phyloP scores from a whole-genome alignment of 768 basidiomycete genomes.

The Leccinellum albellum region DNA sequence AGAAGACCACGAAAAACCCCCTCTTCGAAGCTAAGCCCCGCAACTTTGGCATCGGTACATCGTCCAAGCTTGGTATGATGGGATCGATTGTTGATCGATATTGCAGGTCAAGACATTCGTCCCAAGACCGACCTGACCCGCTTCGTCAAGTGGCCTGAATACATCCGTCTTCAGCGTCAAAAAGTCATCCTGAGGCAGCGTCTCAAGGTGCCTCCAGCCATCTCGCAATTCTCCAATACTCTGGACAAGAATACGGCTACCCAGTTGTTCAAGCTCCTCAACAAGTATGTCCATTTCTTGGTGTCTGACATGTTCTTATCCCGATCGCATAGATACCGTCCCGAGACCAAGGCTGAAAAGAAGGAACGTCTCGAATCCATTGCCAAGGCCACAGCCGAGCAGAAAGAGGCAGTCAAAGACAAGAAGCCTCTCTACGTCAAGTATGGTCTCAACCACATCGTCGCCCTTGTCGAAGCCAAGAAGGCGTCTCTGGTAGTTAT shows the following conservation, averaged over 20 bases:
- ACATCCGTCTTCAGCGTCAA: constrained; percentile 95
- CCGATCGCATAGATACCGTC: constrained; percentile 52
- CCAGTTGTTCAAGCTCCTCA: constrained; percentile 94
- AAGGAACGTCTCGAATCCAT: constrained; percentile 82
- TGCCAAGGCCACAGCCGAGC: constrained; percentile 75
- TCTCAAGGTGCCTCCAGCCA: constrained; percentile 96
- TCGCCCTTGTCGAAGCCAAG: constrained; percentile 95
- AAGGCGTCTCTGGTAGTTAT: constrained; percentile 95
- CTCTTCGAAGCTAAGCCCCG: constrained; percentile 87
- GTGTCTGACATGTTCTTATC: neutral
- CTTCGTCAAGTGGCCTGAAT: constrained; percentile 99
- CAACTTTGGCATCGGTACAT: constrained; percentile 92
- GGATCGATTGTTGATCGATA: neutral
- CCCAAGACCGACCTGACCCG: constrained; percentile 88
- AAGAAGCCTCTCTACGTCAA: constrained; percentile 97
- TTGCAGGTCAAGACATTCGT: constrained; percentile 85
- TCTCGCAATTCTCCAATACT: constrained; percentile 96
- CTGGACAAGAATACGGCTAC: constrained; percentile 99
- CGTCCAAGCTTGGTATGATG: neutral
- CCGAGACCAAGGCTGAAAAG: constrained; percentile 96
- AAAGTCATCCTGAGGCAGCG: constrained; percentile 98
- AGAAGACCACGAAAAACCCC: constrained; percentile 91
- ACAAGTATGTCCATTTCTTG: constrained; percentile 55
- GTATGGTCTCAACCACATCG: constrained; percentile 95
- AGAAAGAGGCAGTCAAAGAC: constrained; percentile 70